Conservation (phyloP, 345 rosid species). For the Moricandia moricandioides region DNA sequence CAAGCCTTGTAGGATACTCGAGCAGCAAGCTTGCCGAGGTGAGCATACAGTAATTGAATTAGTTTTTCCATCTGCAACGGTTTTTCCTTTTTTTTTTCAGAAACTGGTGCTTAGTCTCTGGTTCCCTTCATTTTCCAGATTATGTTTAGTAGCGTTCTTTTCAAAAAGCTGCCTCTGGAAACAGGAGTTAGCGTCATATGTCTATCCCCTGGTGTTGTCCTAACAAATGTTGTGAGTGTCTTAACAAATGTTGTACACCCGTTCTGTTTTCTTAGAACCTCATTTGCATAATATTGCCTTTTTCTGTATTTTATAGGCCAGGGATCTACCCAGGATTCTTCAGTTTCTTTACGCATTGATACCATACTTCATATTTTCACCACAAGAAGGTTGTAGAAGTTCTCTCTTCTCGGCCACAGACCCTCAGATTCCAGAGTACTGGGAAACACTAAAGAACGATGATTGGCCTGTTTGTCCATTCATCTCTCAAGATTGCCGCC, state of each 20-base stretch:
- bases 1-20: conserved; percentile 76
- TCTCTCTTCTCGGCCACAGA: conserved; percentile 89
- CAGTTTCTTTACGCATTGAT: conserved; percentile 76
- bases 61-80: not conserved
- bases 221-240: conserved; percentile 87
- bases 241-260: not conserved
- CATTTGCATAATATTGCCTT: not conserved
- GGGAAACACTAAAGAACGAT: conserved; percentile 72
- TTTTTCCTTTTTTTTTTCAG: not conserved
- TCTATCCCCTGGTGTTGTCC: conserved; percentile 85
- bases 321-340: conserved; percentile 82
- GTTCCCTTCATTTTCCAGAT: conserved; percentile 55
- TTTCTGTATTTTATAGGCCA: conserved; percentile 55
- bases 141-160: conserved; percentile 90
- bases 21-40: conserved; percentile 99
- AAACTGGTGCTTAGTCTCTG: conserved; percentile 11
- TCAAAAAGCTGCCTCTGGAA: conserved; percentile 83
- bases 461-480: conserved; percentile 96
- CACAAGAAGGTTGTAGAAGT: conserved; percentile 95
- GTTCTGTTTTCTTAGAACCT: conserved; percentile 10
- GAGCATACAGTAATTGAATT: conserved; percentile 21
- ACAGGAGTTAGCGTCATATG: conserved; percentile 82
- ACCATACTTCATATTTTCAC: conserved; percentile 84
- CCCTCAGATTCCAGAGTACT: conserved; percentile 88
- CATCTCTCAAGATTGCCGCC: conserved; percentile 90